Conservation (phyloP, 306 rosid genomes). For the Begonia loranthoides region DNA sequence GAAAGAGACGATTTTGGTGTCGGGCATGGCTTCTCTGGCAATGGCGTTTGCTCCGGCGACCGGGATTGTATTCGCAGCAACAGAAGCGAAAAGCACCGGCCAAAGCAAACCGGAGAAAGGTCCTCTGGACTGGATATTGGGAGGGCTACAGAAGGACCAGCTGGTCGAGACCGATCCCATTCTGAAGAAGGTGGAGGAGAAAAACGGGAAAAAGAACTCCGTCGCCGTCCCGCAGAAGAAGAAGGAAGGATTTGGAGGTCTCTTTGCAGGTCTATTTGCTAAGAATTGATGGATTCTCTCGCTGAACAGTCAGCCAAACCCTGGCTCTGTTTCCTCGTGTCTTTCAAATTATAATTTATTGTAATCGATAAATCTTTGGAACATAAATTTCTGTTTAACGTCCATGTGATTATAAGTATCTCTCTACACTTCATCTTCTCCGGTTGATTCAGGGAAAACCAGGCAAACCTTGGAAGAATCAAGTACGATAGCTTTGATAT, state of each 20-base stretch:
- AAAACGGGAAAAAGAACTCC: slow-evolving; percentile 25
- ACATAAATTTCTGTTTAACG: too few relatives aligned
- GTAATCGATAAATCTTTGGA: too few relatives aligned
- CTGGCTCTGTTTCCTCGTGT: too few relatives aligned
- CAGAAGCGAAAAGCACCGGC: slow-evolving; percentile 35
- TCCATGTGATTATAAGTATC: too few relatives aligned
- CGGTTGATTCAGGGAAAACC: too few relatives aligned
- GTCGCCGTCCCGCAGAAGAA: slow-evolving; percentile 47
- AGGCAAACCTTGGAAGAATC: too few relatives aligned
- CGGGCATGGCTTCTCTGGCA: slow-evolving; percentile 34
- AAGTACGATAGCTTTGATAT: too few relatives aligned
- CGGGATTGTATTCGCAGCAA: slow-evolving; percentile 30
- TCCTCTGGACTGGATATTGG: slow-evolving; percentile 43
- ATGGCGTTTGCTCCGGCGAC: slow-evolving; percentile 42
- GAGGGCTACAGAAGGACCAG: slow-evolving; percentile 43
- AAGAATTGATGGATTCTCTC: slow-evolving; percentile 18
- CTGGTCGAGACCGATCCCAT: slow-evolving; percentile 45
- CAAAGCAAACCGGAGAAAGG: slow-evolving; percentile 40
- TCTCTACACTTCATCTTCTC: too few relatives aligned
- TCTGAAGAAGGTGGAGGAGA: slow-evolving; percentile 51
- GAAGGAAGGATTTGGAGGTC: slow-evolving; percentile 19
- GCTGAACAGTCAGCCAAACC: too few relatives aligned
- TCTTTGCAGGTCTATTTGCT: slow-evolving; percentile 43
- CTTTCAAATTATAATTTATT: too few relatives aligned
- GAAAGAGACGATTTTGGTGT: too few relatives aligned